Percentiles rank a stretch among this genome's conserved stretches.
phyloP scores from a whole-genome alignment of 2,329 filamentous ascomycete genomes.

The Fusarium odoratissimum region DNA sequence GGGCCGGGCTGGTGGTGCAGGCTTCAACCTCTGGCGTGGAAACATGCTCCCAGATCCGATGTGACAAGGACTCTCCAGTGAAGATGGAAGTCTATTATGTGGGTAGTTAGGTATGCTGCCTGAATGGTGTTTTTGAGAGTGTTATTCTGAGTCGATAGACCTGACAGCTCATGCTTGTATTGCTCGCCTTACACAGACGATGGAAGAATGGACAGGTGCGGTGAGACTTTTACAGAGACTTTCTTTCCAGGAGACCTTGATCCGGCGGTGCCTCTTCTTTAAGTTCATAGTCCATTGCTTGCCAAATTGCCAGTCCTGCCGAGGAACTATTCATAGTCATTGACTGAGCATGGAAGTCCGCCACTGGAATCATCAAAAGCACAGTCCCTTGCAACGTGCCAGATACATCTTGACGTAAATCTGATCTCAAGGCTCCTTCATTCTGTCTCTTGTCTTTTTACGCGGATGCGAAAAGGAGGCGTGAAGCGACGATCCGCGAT shows the following conservation, averaged over 20 bases:
- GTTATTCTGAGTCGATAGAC: too few species aligned
- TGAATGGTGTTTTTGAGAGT: too few species aligned
- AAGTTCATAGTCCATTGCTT: neutral
- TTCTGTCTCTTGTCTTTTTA: rapidly evolving
- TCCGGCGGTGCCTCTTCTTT: too few species aligned
- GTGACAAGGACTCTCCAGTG: rapidly evolving
- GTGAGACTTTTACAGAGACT: rapidly evolving
- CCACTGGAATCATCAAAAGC: neutral
- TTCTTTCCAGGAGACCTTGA: neutral
- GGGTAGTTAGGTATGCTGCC: too few species aligned
- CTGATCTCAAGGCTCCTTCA: rapidly evolving
- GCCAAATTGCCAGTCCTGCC: neutral
- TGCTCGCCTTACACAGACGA: too few species aligned
- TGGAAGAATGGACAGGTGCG: neutral
- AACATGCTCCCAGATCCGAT: rapidly evolving
- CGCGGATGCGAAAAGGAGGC: too few species aligned
- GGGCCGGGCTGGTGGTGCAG: neutral
- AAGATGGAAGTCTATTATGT: too few species aligned
- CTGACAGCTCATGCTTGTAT: too few species aligned
- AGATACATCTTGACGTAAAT: rapidly evolving
- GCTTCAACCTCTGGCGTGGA: rapidly evolving
- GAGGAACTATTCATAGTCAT: neutral
- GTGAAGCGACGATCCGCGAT: neutral
- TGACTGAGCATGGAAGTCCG: neutral
- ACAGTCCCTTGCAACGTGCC: neutral